Evolutionary conservation across 768 basidiomycete genomes (phyloP), one percentile per base, ranked within the genome.

Genomic region (Russula ochroleuca): DNA sequence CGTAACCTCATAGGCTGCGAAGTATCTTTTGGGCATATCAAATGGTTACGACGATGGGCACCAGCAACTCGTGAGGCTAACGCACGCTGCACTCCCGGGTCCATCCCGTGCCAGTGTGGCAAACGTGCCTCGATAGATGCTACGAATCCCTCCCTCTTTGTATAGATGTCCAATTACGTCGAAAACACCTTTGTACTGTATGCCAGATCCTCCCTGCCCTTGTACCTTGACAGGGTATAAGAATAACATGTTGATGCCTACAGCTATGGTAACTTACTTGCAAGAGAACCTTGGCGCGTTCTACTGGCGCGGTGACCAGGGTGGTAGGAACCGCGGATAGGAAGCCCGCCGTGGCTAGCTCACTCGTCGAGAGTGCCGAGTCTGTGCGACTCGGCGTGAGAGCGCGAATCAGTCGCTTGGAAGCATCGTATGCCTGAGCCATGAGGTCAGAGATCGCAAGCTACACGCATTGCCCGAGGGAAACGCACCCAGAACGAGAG

Each of bases 21-120:
- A 99, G 78, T 98, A 98, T 53, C 93, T 96, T 69, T 35, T 25
- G 40, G 21, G 41, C 2, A n/a, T 50, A 58, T 64, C 33, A 69
- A 52, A 45, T 70, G 31, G 63, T 57, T 56, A 53, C 9, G n/a
- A 33, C 15, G 41, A 35, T 67, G 51, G 23, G 33, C 13, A 64
- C 19, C 59, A 31, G 38, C 37, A 25, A 55, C 53, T 37, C 37
- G 13, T 48, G 59, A 52, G 67, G 41, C 11, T 43, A 19, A 80
- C 92, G 72, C 77, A 97, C 89, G 90, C 95, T 67, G 97, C 97
- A 73, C 90, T 93, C 52, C 97, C 97, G 0, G 97, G 97, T 45
- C 94, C 95, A 75, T 99, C 97, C 63, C 97, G 84, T 48, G 88
- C 91, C 15, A 99, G 78, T 0, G 97, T 99, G n/a, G 97, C 97